Evolutionary conservation across 2,329 filamentous ascomycete genomes (phyloP).

Genomic region (Pseudogymnoascus sp.): DNA sequence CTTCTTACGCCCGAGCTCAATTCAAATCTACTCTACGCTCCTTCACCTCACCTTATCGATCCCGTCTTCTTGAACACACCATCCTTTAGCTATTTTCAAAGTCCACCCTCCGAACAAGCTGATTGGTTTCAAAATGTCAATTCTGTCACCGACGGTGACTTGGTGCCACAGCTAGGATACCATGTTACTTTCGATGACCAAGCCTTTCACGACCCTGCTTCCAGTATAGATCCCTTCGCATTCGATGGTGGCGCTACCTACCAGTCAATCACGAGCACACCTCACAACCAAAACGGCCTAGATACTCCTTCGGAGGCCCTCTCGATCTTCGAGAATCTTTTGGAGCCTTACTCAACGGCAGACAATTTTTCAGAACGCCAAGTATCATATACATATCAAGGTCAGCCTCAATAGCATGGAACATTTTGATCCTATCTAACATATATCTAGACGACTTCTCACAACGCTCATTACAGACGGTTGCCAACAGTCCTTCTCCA

Average conservation of each 20-base stretch:
- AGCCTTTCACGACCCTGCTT: background rate
- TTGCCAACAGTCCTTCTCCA: background rate
- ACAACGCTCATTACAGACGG: background rate
- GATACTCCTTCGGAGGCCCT: background rate
- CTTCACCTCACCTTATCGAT: slow-evolving; percentile 16
- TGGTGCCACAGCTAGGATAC: background rate
- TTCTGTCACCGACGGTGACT: background rate
- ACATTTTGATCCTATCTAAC: background rate
- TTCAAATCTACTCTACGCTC: slow-evolving; percentile 8
- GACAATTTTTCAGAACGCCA: background rate
- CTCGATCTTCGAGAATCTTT: background rate
- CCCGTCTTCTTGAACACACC: background rate
- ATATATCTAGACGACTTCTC: slow-evolving; percentile 1
- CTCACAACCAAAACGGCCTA: slow-evolving; percentile 2
- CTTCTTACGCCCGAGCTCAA: background rate
- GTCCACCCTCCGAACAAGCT: background rate
- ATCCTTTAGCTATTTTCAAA: slow-evolving; percentile 1
- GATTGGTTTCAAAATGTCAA: slow-evolving; percentile 5
- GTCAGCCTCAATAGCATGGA: background rate
- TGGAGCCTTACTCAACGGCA: background rate
- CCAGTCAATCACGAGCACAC: background rate
- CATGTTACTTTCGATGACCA: background rate
- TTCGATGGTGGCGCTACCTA: slow-evolving; percentile 2
- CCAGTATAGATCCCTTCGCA: background rate
- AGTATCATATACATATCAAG: slow-evolving; percentile 7